Percentiles rank a stretch among this genome's conserved stretches.
Conservation (phyloP, 805 yeast genomes). For the Saccharomyces eubayanus region DNA sequence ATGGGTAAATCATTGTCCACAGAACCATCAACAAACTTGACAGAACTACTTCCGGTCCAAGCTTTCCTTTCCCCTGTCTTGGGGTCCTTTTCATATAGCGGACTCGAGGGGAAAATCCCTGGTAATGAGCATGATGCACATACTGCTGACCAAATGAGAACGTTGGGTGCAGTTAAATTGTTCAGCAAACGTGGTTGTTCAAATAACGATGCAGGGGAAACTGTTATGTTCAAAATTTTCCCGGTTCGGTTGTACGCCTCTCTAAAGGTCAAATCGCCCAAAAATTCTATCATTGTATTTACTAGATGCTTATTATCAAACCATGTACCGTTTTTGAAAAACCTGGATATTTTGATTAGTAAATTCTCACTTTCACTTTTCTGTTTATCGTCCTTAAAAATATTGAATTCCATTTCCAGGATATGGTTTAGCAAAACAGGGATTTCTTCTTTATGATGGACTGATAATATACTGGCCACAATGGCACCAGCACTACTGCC, state of each 20-base stretch:
- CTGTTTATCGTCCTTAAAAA: constrained; percentile 49
- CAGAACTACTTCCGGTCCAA: constrained; percentile 64
- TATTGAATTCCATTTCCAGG: constrained; percentile 36
- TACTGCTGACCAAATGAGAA: constrained; percentile 74
- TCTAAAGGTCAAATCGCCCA: constrained; percentile 85
- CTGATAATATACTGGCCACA: constrained; percentile 79
- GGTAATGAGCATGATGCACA: constrained; percentile 93
- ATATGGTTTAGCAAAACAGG: constrained; percentile 41
- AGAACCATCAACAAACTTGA: constrained; percentile 87
- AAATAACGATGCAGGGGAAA: constrained; percentile 78
- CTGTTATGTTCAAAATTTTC: constrained; percentile 80
- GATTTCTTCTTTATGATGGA: constrained; percentile 68
- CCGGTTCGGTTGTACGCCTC: constrained; percentile 93
- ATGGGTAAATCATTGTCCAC: constrained; percentile 90
- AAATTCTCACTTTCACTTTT: constrained; percentile 44
- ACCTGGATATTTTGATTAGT: constrained; percentile 42
- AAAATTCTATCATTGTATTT: constrained; percentile 60
- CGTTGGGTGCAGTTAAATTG: constrained; percentile 70
- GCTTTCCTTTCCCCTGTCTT: constrained; percentile 62
- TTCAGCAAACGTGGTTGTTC: constrained; percentile 82
- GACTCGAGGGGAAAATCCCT: constrained; percentile 74
- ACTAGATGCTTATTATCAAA: constrained; percentile 67
- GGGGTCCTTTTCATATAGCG: constrained; percentile 73
- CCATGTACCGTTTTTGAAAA: constrained; percentile 80
- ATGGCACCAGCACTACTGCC: constrained; percentile 96